A percentile compares a stretch with the other conserved stretches of the same genome.
Conservation (phyloP, 768 basidiomycete species). For the Holtermanniella nyarrowii region DNA sequence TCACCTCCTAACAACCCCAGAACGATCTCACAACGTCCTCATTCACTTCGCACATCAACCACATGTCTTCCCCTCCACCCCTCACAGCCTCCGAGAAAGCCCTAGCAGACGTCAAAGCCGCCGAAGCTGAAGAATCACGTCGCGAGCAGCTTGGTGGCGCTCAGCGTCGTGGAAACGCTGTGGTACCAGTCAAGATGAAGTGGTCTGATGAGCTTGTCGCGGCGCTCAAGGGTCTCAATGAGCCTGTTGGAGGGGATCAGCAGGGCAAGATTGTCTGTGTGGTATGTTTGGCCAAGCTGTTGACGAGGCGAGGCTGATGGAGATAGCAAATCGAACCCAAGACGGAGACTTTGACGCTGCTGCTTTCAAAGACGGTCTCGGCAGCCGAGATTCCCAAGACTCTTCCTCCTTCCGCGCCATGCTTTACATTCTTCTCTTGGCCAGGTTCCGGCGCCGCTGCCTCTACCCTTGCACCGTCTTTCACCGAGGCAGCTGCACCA, state of each 20-base stretch:
- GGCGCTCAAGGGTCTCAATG: slow-evolving; percentile 46
- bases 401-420: slow-evolving; percentile 24
- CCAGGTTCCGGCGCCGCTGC: slow-evolving; percentile 6
- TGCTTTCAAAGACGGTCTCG: slow-evolving; percentile 43
- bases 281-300: slow-evolving; percentile 45
- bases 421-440: slow-evolving; percentile 38
- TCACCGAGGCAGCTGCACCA: neutral
- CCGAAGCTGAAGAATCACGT: slow-evolving; percentile 53
- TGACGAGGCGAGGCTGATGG: neutral
- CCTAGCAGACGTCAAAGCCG: slow-evolving; percentile 62
- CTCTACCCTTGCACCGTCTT: neutral
- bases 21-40: slow-evolving; percentile 45
- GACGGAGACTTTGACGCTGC: slow-evolving; percentile 53
- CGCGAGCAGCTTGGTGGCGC: slow-evolving; percentile 6
- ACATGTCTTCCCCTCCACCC: slow-evolving; percentile 66
- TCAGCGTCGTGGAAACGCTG: neutral
- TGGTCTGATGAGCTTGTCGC: slow-evolving; percentile 60
- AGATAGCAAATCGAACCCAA: slow-evolving; percentile 56
- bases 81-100: slow-evolving; percentile 74
- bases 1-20: slow-evolving; percentile 13
- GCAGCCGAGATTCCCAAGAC: slow-evolving; percentile 7
- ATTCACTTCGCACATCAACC: slow-evolving; percentile 62
- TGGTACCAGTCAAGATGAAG: slow-evolving; percentile 48
- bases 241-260: slow-evolving; percentile 47
- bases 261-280: slow-evolving; percentile 54